A percentile compares a stretch with the other conserved stretches of the same genome.
phyloP scores from a whole-genome alignment of 2,329 filamentous ascomycete genomes.

The Penicillium janthinellum region DNA sequence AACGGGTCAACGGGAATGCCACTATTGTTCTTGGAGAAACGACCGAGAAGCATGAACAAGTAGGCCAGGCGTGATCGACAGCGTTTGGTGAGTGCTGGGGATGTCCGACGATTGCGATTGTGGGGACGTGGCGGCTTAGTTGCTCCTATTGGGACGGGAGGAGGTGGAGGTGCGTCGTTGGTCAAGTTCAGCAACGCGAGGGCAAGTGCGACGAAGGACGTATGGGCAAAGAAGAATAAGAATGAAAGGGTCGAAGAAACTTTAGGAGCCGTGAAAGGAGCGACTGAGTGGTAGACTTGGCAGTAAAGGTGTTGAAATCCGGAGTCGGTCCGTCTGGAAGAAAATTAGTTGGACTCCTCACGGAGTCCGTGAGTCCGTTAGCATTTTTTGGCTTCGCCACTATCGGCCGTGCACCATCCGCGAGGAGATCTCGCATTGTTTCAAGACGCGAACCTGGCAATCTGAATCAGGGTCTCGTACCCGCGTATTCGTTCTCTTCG shows the following conservation, averaged over 20 bases:
- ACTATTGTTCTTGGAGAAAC: neutral
- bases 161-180: neutral
- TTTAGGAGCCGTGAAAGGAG: neutral
- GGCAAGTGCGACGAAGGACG: neutral
- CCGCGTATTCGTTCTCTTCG: neutral
- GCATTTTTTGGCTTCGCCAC: neutral
- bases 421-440: neutral
- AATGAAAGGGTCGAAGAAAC: neutral
- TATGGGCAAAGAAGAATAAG: neutral
- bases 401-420: neutral
- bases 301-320: neutral
- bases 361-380: neutral
- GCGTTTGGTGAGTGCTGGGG: neutral
- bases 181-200: neutral
- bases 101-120: neutral
- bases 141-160: neutral
- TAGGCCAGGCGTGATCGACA: conserved; percentile 6
- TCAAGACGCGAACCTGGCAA: neutral
- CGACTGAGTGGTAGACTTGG: neutral
- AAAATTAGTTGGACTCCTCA: neutral
- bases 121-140: neutral
- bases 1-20: neutral
- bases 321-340: neutral
- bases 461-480: neutral
- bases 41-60: neutral